Percentiles rank a stretch among this genome's conserved stretches.
Evolutionary conservation across 148 eudicot species (phyloP).

Genomic region (Chenopodium formosanum): DNA sequence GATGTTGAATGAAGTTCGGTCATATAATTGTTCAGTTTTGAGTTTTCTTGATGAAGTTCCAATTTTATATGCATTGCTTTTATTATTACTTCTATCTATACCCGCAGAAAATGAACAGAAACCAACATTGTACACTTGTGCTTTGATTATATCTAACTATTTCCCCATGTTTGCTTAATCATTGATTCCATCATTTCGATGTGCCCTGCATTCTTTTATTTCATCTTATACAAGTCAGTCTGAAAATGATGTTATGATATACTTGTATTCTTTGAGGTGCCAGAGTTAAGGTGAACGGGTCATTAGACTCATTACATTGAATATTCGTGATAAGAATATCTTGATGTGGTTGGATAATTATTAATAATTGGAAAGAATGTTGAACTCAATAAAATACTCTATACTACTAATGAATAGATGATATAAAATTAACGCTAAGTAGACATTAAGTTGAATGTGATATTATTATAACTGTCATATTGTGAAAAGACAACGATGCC

Average conservation of each 20-base stretch:
- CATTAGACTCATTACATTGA: background rate
- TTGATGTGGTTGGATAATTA: background rate
- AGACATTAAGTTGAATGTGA: background rate
- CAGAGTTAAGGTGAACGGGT: background rate
- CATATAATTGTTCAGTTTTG: constrained; percentile 9
- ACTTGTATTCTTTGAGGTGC: background rate
- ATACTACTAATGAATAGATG: background rate
- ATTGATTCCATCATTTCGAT: background rate
- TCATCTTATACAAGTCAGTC: background rate
- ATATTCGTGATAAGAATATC: no score
- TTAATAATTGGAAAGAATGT: background rate
- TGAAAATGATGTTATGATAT: background rate
- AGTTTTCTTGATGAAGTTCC: constrained; percentile 15
- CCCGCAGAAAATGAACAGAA: no score
- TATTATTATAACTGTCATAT: background rate
- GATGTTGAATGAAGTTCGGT: constrained; percentile 8
- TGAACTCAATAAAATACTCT: background rate
- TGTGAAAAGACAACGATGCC: background rate
- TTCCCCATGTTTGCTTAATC: background rate
- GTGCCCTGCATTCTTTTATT: background rate
- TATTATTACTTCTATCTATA: background rate
- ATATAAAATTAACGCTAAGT: background rate
- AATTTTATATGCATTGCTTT: constrained; percentile 8
- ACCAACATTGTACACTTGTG: background rate
- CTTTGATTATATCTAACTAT: no score